Evolutionary conservation across 768 basidiomycete genomes (phyloP).

Genomic region (Rhizopogon vulgaris): DNA sequence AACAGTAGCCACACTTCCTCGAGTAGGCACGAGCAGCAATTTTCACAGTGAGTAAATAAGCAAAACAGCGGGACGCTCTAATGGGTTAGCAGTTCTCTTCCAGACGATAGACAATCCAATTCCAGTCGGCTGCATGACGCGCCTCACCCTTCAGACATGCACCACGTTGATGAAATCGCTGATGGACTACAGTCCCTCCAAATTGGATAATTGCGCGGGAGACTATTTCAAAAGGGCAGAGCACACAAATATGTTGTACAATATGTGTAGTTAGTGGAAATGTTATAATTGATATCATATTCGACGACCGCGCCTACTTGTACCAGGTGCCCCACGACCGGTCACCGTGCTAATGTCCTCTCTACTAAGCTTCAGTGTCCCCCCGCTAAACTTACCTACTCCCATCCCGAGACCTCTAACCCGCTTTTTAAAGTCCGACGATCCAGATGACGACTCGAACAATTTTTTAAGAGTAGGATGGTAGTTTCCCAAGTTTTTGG

Average conservation of each 20-base stretch:
- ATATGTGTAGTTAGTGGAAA: neutral
- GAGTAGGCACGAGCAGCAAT: slow-evolving; percentile 11
- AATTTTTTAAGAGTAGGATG: slow-evolving; percentile 71
- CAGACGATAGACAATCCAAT: slow-evolving; percentile 22
- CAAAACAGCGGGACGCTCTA: neutral
- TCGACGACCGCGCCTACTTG: slow-evolving; percentile 1
- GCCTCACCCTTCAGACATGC: slow-evolving; percentile 11
- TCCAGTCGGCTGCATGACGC: slow-evolving; percentile 12
- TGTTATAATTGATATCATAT: slow-evolving; percentile 4
- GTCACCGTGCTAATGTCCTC: slow-evolving; percentile 47
- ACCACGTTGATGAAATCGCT: slow-evolving; percentile 15
- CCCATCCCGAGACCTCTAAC: slow-evolving; percentile 71
- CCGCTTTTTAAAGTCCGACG: slow-evolving; percentile 36
- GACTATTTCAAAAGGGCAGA: neutral
- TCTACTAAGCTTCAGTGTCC: slow-evolving; percentile 57
- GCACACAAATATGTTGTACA: neutral
- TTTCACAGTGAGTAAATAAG: slow-evolving; percentile 13
- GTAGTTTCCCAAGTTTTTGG: slow-evolving; percentile 81
- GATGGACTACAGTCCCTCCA: slow-evolving; percentile 16
- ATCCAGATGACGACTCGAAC: slow-evolving; percentile 37
- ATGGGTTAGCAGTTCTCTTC: slow-evolving; percentile 10
- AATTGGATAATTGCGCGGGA: slow-evolving; percentile 9
- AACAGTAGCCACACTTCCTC: slow-evolving; percentile 13
- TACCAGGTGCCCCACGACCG: slow-evolving; percentile 9
- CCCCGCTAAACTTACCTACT: slow-evolving; percentile 68